These are phyloP conservation scores for Debaryomyces prosopidis DNA, from an alignment of 805 yeast species.

Conservation along the genomic window DNA sequence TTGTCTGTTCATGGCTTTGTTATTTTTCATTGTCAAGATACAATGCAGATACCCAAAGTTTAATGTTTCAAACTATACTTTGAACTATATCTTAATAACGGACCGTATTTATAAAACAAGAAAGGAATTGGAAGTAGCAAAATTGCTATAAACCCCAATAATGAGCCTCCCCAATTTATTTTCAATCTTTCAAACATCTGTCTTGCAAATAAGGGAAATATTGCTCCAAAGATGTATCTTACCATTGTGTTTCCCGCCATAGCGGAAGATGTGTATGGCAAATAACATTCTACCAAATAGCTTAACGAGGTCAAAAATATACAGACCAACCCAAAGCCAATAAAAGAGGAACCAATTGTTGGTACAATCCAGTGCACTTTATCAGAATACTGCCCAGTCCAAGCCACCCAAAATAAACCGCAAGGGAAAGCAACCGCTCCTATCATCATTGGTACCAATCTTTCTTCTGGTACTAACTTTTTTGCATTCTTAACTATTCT, in stretches of 20 bases:
- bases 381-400: neutral
- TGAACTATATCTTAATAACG: constrained; percentile 5
- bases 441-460: neutral
- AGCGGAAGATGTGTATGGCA: neutral
- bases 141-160: constrained; percentile 3
- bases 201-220: neutral
- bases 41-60: too few species aligned
- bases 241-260: neutral
- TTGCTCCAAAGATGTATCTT: neutral
- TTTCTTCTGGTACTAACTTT: neutral
- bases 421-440: neutral
- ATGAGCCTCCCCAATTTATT: neutral
- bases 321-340: neutral
- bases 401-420: constrained; percentile 2
- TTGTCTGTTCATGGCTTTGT: too few species aligned
- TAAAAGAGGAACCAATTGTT: neutral
- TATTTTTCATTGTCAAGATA: too few species aligned
- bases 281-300: neutral
- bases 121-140: constrained; percentile 4
- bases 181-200: neutral
- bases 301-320: neutral
- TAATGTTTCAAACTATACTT: constrained; percentile 2
- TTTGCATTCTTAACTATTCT: neutral
- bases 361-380: constrained; percentile 1
- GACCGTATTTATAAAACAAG: constrained; percentile 7